Evolutionary conservation across 768 basidiomycete species (phyloP), one percentile per base, ranked within the genome.

Genomic region (Mycena pura): DNA sequence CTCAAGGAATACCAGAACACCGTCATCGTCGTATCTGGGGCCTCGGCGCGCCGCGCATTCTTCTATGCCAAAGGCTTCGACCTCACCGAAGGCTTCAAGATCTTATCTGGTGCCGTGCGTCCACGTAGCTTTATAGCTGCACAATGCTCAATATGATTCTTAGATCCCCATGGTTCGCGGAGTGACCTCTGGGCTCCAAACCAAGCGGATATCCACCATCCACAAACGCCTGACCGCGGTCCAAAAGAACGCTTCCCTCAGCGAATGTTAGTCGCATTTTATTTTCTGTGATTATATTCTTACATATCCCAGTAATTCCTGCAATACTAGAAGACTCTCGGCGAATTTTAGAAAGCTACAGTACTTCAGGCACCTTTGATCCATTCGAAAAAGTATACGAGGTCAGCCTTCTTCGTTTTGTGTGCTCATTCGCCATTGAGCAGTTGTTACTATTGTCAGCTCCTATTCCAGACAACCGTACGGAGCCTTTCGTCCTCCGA

Each of bases 131-230:
- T 60, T 56, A 46, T 58, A 27, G 63, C 61, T 39, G 48, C 68
- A 71, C 46, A 68, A 62, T 60, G 46, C 65, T 66, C 62, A 53
- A n/a, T n/a, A n/a, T n/a, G n/a, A n/a, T n/a, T 56, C 27, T 31
- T 63, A 92, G 90, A 87, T 93, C 63, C 90, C 91, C 63, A 85
- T 89, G 81, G 83, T 91, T 66, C 83, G 81, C 68, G 90, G 90
- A 39, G 86, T 92, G 45, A 92, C 91, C 24, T 86, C 89, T 59
- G 83, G 88, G 72, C 80, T 91, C 41, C 85, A 88, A 66, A 79
- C 81, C 50, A 82, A 81, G 62, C 78, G 84, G 64, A 82, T 91
- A 71, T 75, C 84, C 25, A 77, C 82, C 66, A 91, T 92, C 57
- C 87, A 91, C 75, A 91, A 86, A 71, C 88, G 91, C 63, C 82